Base-by-base conservation (phyloP, 179 eudicot genomes). In the Drosera spatulata region DNA sequence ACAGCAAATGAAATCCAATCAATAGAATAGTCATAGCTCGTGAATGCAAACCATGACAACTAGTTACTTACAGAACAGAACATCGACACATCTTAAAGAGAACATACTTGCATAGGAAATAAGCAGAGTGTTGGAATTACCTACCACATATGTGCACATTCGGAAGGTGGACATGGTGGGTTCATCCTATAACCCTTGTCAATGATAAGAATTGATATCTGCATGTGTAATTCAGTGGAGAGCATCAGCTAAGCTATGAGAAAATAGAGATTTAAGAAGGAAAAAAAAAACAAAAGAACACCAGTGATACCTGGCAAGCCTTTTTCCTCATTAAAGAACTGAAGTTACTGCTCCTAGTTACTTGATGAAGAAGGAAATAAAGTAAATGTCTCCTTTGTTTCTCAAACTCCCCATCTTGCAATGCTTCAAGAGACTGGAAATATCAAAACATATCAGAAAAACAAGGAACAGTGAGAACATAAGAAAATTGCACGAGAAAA, bases 381-480 rank as follows among this genome's bases (percentile, higher is more conserved):
- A 94, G 56, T 58, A 86, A 76, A 71, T 94, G 85, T 59, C 99
- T 86, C 55, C 99, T 78, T 76, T 94, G 97, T 72, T 82, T 86
- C 76, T 94, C 97, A 73, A 90, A 84, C 64, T 94, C 99, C 58
- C 99, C 99, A 67, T 94, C 99, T 77, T 94, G 94, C 70, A 93
- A 76, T 66, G 91, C 85, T 73, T 93, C 99, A 73, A 93, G 84
- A 67, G 97, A 93, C 99, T 93, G 84, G 50, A 69, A n/a, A 54
- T 45, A 51, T 48, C 50, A 41, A 12, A 15, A 51, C 8, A 46
- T 5, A 59, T 53, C n/a, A 66, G 50, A 66, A 39, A 53, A 64
- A 11, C 39, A 44, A 64, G 44, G 56, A 47, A 13, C 44, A 22
- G 37, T 38, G 51, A 51, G 56, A 41, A 41, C 50, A 48, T 8